Conservation (phyloP, 2,329 filamentous ascomycete species). For the Bipolaris sorokiniana region DNA sequence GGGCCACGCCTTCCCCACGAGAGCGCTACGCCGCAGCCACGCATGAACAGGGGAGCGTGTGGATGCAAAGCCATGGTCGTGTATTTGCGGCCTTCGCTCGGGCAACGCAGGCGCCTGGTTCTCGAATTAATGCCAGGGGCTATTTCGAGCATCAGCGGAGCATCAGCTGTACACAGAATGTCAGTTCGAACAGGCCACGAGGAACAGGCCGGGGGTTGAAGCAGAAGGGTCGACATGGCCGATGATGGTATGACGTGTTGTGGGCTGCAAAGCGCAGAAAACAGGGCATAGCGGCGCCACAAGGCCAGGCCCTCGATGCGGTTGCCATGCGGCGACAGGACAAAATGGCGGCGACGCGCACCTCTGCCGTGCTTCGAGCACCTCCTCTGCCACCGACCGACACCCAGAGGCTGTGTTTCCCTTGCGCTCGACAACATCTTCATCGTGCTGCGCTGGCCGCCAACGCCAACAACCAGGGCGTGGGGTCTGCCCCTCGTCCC, state of each 20-base stretch:
- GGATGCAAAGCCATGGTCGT: not conserved
- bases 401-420: conserved; percentile 46
- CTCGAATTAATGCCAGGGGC: not conserved
- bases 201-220: not conserved
- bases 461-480: conserved; percentile 33
- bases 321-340: conserved; percentile 33
- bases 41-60: conserved; percentile 11
- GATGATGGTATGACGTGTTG: conserved; percentile 30
- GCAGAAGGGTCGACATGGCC: not conserved
- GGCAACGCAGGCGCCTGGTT: not conserved
- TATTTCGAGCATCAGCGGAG: not conserved
- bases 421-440: conserved; percentile 45
- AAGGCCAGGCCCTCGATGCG: conserved; percentile 15
- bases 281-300: conserved; percentile 42
- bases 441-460: conserved; percentile 30
- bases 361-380: conserved; percentile 35
- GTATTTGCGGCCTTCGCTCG: not conserved
- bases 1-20: conserved; percentile 10
- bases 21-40: conserved; percentile 44
- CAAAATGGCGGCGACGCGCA: conserved; percentile 42
- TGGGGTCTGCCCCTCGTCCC: conserved; percentile 28
- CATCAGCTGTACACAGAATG: not conserved
- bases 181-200: not conserved
- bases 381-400: conserved; percentile 45
- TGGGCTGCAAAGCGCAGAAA: conserved; percentile 30